Evolutionary conservation across 768 basidiomycete species (phyloP).

Genomic region (Amanita brunnescens): DNA sequence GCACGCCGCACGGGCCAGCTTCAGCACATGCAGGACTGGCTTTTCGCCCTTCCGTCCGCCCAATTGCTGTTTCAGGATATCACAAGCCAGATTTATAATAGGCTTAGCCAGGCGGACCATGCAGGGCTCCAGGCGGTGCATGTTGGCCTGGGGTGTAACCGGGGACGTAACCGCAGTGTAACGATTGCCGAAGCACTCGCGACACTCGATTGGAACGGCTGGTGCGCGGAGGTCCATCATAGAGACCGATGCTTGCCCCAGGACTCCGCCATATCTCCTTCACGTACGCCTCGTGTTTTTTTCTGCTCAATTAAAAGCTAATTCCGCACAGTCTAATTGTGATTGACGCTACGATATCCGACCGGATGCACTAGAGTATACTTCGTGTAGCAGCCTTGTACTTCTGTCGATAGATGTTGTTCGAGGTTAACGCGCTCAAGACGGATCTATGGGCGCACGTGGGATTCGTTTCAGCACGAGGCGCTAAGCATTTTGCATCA

Average conservation of each 20-base stretch:
- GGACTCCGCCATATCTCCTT: not conserved
- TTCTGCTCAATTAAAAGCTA: not conserved
- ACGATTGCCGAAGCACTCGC: slow-evolving; percentile 4
- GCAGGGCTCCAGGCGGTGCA: not conserved
- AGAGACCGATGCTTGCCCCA: not conserved
- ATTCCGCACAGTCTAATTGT: too few species aligned
- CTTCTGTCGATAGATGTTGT: too few species aligned
- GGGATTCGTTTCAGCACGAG: too few species aligned
- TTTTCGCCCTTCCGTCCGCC: not conserved
- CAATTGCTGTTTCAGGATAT: not conserved
- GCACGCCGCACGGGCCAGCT: not conserved
- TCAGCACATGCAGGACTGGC: slow-evolving; percentile 4
- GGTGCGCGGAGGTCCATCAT: slow-evolving; percentile 1
- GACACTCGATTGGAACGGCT: not conserved
- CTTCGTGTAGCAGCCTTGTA: too few species aligned
- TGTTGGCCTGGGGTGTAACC: slow-evolving; percentile 2
- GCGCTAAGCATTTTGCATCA: too few species aligned
- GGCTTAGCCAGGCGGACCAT: not conserved
- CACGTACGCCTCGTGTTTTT: not conserved
- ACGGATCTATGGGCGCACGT: too few species aligned
- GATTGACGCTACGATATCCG: too few species aligned
- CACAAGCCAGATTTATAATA: not conserved
- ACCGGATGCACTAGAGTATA: too few species aligned
- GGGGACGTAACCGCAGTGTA: slow-evolving; percentile 4
- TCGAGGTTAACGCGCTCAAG: too few species aligned